Evolutionary conservation across 495 filamentous ascomycete genomes (phyloP).

Genomic region (Aspergillus saccharolyticus): DNA sequence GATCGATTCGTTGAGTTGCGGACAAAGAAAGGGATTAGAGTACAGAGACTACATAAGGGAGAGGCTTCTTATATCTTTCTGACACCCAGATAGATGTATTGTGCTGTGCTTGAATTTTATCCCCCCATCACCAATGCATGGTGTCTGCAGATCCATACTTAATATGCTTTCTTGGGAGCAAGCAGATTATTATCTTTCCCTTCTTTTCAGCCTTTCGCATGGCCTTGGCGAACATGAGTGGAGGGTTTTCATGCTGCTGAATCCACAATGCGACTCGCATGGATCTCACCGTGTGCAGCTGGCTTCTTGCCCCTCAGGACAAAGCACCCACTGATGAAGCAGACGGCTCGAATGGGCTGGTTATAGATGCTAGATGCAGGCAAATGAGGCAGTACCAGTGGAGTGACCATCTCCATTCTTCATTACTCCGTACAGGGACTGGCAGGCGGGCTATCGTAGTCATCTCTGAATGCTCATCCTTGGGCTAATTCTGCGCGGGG

Average conservation of each 20-base stretch:
- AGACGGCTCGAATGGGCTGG: background rate
- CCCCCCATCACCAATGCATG: background rate
- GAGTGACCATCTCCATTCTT: no score
- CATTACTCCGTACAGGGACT: no score
- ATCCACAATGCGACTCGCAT: background rate
- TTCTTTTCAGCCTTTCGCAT: background rate
- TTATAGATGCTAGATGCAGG: background rate
- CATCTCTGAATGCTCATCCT: background rate
- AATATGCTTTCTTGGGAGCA: background rate
- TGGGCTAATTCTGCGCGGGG: background rate
- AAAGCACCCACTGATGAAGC: background rate
- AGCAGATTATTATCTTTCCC: background rate
- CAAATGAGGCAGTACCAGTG: no score
- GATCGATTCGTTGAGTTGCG: background rate
- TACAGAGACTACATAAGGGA: background rate
- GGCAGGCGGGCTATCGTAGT: background rate
- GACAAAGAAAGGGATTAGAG: background rate
- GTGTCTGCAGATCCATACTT: background rate
- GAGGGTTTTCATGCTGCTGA: background rate
- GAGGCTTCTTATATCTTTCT: background rate
- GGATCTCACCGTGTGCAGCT: slow-evolving; percentile 6
- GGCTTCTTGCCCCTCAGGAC: background rate
- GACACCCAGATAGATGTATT: background rate
- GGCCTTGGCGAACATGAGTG: background rate
- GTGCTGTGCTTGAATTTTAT: background rate